Percentiles rank a stretch among this genome's conserved stretches.
phyloP scores from a whole-genome alignment of 192 early-diverging fungal genomes.

The Entrophospora sp. region DNA sequence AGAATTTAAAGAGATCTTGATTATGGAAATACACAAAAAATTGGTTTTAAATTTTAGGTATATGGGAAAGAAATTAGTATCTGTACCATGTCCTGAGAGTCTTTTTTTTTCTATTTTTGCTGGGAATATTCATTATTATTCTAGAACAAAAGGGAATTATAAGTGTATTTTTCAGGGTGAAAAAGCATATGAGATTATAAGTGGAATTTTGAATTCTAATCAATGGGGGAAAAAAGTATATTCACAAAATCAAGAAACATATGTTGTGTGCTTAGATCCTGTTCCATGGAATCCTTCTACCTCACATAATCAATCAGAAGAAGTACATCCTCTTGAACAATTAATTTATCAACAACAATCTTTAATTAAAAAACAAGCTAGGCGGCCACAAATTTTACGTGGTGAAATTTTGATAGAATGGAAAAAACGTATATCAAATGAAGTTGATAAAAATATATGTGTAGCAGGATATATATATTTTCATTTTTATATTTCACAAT shows the following conservation, averaged over 20 bases:
- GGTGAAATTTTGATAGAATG: neutral
- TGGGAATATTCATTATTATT: neutral
- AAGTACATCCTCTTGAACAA: neutral
- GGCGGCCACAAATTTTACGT: neutral
- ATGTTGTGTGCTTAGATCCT: neutral
- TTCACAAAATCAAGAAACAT: constrained; percentile 1
- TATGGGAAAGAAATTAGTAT: neutral
- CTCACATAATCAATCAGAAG: neutral
- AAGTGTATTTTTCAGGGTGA: neutral
- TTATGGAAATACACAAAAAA: no score
- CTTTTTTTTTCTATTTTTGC: constrained; percentile 8
- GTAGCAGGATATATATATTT: neutral
- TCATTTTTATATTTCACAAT: constrained; percentile 2
- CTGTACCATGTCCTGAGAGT: neutral
- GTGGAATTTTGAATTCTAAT: neutral
- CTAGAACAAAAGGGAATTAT: neutral
- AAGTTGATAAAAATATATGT: neutral
- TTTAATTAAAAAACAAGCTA: neutral
- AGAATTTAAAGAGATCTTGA: no score
- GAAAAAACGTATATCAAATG: neutral
- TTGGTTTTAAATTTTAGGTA: neutral
- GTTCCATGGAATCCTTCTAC: neutral
- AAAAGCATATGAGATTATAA: neutral
- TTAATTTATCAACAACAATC: neutral
- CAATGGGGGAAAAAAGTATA: neutral